Conservation (phyloP, 2,329 filamentous ascomycete species). For the Fusarium odoratissimum region DNA sequence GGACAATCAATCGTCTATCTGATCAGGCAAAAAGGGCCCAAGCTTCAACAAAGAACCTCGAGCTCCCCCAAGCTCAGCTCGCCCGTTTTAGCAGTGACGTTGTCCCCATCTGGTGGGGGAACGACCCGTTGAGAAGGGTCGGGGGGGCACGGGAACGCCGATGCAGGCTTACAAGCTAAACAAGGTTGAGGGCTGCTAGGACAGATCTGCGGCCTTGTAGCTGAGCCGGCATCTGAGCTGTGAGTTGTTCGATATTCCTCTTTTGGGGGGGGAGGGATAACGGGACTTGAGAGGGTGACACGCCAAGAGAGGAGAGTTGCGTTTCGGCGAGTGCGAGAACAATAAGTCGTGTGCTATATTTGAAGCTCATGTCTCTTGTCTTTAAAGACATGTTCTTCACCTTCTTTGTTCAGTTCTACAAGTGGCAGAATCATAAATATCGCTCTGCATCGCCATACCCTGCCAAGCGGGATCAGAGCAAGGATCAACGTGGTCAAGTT, state of each 20-base stretch:
- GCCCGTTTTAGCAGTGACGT: slow-evolving; percentile 25
- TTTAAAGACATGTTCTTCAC: background rate
- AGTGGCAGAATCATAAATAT: background rate
- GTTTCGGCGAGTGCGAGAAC: slow-evolving; percentile 34
- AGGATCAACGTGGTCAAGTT: slow-evolving; percentile 24
- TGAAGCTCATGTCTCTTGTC: slow-evolving; percentile 6
- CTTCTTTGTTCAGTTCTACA: background rate
- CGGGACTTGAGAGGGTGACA: slow-evolving; percentile 10
- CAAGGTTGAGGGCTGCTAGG: slow-evolving; percentile 29
- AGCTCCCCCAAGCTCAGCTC: slow-evolving; percentile 10
- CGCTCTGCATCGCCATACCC: background rate
- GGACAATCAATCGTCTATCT: background rate
- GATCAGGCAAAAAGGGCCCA: slow-evolving; percentile 1
- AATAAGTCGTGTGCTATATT: background rate
- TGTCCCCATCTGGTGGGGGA: slow-evolving; percentile 5
- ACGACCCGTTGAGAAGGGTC: slow-evolving; percentile 2
- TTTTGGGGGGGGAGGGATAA: background rate
- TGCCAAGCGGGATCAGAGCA: slow-evolving; percentile 21
- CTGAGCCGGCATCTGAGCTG: slow-evolving; percentile 30
- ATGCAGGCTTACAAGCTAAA: slow-evolving; percentile 38
- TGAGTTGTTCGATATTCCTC: slow-evolving; percentile 12
- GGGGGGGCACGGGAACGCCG: slow-evolving; percentile 34
- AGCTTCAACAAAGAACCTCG: slow-evolving; percentile 14
- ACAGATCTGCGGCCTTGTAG: slow-evolving; percentile 40
- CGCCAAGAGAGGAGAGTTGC: slow-evolving; percentile 8